Evolutionary conservation across 2,329 filamentous ascomycete genomes (phyloP).

Genomic region (Xylaria digitata): DNA sequence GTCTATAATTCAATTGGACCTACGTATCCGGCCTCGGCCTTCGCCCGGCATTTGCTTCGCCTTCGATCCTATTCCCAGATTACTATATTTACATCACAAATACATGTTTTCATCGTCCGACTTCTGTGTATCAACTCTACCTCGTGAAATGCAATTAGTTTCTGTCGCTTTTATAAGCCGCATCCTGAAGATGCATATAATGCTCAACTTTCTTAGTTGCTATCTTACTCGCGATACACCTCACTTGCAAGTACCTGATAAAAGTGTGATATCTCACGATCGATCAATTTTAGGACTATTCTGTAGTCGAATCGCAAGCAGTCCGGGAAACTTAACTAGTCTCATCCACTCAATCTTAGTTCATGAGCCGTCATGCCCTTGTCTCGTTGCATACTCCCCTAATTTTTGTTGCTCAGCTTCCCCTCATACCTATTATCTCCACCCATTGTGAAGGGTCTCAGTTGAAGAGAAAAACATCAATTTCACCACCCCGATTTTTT

Average conservation of each 20-base stretch:
- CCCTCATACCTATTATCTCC: constrained; percentile 29
- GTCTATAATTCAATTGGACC: constrained; percentile 15
- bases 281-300: constrained; percentile 7
- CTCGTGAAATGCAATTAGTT: neutral
- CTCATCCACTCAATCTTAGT: neutral
- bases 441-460: neutral
- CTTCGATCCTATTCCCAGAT: no score
- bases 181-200: neutral
- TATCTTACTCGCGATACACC: neutral
- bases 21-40: constrained; percentile 19
- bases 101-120: no score
- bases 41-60: neutral
- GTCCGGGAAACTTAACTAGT: neutral
- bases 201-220: neutral
- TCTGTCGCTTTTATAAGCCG: no score
- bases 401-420: neutral
- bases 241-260: neutral
- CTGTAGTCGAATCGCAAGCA: neutral
- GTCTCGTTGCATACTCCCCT: neutral
- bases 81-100: neutral
- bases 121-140: neutral
- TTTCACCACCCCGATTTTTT: neutral
- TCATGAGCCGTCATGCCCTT: neutral
- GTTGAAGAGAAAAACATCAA: neutral
- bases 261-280: constrained; percentile 4